Evolutionary conservation across 495 filamentous ascomycete species (phyloP), one percentile per base, ranked within the genome.

Genomic region (Aspergillus sclerotiicarbonarius): DNA sequence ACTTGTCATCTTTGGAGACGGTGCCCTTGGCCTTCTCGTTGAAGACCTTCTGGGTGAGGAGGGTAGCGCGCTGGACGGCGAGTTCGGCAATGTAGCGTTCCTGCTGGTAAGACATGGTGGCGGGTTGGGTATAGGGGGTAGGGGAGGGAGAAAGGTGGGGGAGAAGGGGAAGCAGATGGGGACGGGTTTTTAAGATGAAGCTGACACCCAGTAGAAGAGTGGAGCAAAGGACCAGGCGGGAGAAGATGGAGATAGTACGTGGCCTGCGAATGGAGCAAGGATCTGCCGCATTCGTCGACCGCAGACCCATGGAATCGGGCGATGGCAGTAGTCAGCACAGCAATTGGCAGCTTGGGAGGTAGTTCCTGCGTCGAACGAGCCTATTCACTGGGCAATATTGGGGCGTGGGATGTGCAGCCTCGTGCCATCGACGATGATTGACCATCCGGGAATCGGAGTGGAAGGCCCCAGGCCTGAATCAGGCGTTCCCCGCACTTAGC

Each of bases 21-120:
- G 94, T 96, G 57, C 92, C 92, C 76, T 98, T 98, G 62, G 91
- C 86, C 68, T 88, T 90, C 56, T 90, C 87, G 75, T 90, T 85
- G 82, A 95, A 98, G 72, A 98, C 92, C 60, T 84, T 85, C 78
- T 96, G 91, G 53, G 94, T 98, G 57, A 98, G 85, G 60, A 92
- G 76, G 29, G 86, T 80, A 18, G 94, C 94, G 54, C 95, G 85
- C 74, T 96, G 92, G 48, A 98, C 91, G 56, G 95, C 92, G 20
- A 98, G 86, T 71, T 92, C 87, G 59, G 94, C 93, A 51, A 95
- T 82, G 63, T 87, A 80, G 60, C 92, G 87, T 78, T 98, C 93
- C 59, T 87, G 84, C 58, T 83, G 76, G 80, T 96, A 96, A 46
- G 77, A 67, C 73, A 83, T 81, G 56, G 52, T 74, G 60, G 66